Conservation (phyloP, 352 stramenopile genomes). For the Phytopythium sindhum region DNA sequence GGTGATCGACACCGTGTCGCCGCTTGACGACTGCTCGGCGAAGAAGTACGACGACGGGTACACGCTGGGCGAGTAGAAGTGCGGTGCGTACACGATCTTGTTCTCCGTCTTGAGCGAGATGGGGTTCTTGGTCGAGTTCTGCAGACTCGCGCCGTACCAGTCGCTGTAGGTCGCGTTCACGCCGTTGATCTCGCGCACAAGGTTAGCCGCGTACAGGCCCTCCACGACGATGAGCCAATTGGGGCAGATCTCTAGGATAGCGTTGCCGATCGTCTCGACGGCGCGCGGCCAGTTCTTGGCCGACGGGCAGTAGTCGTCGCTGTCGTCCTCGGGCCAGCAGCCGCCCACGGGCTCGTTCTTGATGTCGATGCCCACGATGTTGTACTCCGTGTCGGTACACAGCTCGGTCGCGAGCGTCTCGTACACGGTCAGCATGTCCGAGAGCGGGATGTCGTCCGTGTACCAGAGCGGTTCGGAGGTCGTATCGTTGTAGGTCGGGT, state of each 20-base stretch:
- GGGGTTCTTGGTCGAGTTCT: slow-evolving; percentile 69
- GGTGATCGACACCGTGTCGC: slow-evolving; percentile 33
- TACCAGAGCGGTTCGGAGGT: slow-evolving; percentile 79
- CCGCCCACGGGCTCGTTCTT: slow-evolving; percentile 78
- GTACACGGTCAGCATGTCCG: slow-evolving; percentile 63
- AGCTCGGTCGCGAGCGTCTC: slow-evolving; percentile 62
- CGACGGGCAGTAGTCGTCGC: slow-evolving; percentile 45
- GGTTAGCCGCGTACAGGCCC: slow-evolving; percentile 47
- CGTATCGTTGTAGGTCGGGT: slow-evolving; percentile 63
- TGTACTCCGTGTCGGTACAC: slow-evolving; percentile 78
- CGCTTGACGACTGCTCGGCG: slow-evolving; percentile 40
- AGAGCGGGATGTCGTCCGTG: slow-evolving; percentile 48
- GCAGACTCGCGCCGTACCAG: slow-evolving; percentile 80
- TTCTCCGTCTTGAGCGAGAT: slow-evolving; percentile 50
- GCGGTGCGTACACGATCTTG: slow-evolving; percentile 78
- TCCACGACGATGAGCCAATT: slow-evolving; percentile 81
- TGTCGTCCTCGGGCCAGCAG: slow-evolving; percentile 65
- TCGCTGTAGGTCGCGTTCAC: slow-evolving; percentile 72
- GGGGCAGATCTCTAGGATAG: slow-evolving; percentile 63
- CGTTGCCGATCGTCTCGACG: slow-evolving; percentile 56
- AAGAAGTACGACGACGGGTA: slow-evolving; percentile 80
- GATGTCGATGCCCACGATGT: slow-evolving; percentile 80
- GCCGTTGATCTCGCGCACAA: slow-evolving; percentile 46
- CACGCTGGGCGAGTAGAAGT: slow-evolving; percentile 82
- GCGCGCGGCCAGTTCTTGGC: slow-evolving; percentile 70